Evolutionary conservation across 371 early-diverging fungal genomes (phyloP), one percentile per base, ranked within the genome.

Genomic region (Mycotypha africana): DNA sequence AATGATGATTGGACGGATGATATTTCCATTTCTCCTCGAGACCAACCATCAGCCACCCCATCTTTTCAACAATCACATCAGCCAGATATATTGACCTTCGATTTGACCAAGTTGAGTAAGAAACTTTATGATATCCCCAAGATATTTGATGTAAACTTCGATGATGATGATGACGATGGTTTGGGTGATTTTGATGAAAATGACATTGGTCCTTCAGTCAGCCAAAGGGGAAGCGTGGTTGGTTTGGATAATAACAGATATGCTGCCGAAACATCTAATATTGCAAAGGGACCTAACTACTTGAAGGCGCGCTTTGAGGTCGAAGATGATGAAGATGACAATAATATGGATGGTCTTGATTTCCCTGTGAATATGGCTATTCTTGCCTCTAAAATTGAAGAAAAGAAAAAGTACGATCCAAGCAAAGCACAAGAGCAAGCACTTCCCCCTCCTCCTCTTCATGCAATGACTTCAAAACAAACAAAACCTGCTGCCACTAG

Each of bases 1-100:
- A 32, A 39, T 15, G 55, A 56, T n/a, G 67, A 67, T 25, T 67
- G 67, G 67, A 38, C 39, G 24, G 45, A 55, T 17, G 58, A 58
- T 51, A n/a, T n/a, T n/a, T n/a, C n/a, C n/a, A 31, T 22, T 17
- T 34, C 28, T 7, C 16, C 14, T 22, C 22, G 35, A 8, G 34
- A 33, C 30, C 12, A 8, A 12, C 30, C 30, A 28, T 28, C n/a
- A 26, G 15, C 15, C 19, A n/a, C n/a, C n/a, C n/a, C n/a, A n/a
- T n/a, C n/a, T n/a, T n/a, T n/a, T n/a, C n/a, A n/a, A n/a, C n/a
- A n/a, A n/a, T n/a, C n/a, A n/a, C n/a, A n/a, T n/a, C n/a, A n/a
- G n/a, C n/a, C n/a, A n/a, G n/a, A n/a, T n/a, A n/a, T n/a, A n/a
- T n/a, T n/a, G n/a, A n/a, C n/a, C n/a, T n/a, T n/a, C n/a, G n/a